Base-by-base conservation (phyloP, 1,284 basidiomycete species). In the Naganishia cerealis region DNA sequence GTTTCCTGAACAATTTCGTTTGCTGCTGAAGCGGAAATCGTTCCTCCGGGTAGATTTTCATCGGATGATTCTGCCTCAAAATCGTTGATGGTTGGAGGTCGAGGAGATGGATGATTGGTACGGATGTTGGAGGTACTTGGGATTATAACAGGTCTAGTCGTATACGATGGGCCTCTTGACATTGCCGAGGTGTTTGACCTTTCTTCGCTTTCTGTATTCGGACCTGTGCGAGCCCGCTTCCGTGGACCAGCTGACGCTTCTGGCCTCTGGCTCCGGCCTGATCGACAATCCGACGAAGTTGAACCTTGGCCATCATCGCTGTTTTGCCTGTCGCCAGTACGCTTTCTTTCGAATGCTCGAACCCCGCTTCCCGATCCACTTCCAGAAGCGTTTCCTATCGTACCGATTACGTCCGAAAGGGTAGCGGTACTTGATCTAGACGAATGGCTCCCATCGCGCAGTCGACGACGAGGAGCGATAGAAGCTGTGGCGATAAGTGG, bases 391-490 rank as follows among this genome's bases (percentile, higher is more conserved):
- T 36, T 48, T 29, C 21, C 43, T 3, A 42, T 16, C 18, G 39
- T 18, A 24, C 18, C 63, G 13, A 13, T 57, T 2, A 58, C 13
- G 18, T 58, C 65, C 15, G 29, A 21, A 12, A 33, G 21, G 15
- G 50, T 59, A 26, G 65, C 39, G 15, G 38, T 67, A 42, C 65
- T 67, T 13, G 65, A 67, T 59, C 57, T 53, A 21, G 48, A 57
- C 29, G 57, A 67, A 40, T 58, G 50, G 13, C 56, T 56, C 5
- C 68, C 68, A 53, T 62, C 65, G 43, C 68, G 63, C 8, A 66
- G 52, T 21, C 57, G 39, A 16, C 68, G 57, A 29, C 65, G 65
- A 10, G 68, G 68, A 42, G 33, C 65, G 36, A 69, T 66, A 7
- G 53, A 42, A n/a, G 33, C 48, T 21, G 43, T 40, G 57, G 68